Evolutionary conservation across 1,139 yeast species (phyloP).

Genomic region (Meyerozyma guilliermondii): DNA sequence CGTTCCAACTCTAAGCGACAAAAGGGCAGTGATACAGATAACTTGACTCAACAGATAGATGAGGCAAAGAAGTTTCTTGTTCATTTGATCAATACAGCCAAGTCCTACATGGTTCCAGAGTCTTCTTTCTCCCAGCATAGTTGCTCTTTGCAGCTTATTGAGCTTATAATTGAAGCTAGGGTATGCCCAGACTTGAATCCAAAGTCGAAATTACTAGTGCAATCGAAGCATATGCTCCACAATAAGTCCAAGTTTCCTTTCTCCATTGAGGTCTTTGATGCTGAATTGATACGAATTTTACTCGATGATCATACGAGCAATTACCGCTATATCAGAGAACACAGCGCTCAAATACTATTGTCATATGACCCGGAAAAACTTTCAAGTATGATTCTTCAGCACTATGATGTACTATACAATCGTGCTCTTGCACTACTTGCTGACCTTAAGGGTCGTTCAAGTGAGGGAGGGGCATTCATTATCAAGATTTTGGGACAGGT

Average conservation of each 20-base stretch:
- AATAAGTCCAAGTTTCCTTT: slow-evolving; percentile 10
- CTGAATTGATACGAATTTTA: slow-evolving; percentile 38
- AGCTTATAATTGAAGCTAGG: slow-evolving; percentile 49
- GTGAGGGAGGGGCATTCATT: slow-evolving; percentile 78
- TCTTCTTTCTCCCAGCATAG: slow-evolving; percentile 61
- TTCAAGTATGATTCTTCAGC: background rate
- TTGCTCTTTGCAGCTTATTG: slow-evolving; percentile 47
- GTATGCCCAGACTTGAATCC: slow-evolving; percentile 33
- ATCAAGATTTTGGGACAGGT: slow-evolving; percentile 43
- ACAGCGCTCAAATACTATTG: slow-evolving; percentile 43
- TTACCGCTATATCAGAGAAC: slow-evolving; percentile 68
- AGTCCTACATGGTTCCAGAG: slow-evolving; percentile 52
- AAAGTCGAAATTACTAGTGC: slow-evolving; percentile 4
- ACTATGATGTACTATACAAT: slow-evolving; percentile 16
- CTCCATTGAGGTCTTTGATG: slow-evolving; percentile 32
- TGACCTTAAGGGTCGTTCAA: slow-evolving; percentile 62
- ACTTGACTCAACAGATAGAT: background rate
- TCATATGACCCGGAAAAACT: slow-evolving; percentile 39
- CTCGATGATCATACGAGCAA: slow-evolving; percentile 62
- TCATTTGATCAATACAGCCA: slow-evolving; percentile 38
- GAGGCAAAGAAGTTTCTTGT: slow-evolving; percentile 27
- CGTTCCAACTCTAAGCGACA: background rate
- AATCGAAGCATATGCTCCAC: slow-evolving; percentile 1
- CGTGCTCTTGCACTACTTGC: slow-evolving; percentile 42
- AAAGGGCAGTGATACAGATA: background rate